These are phyloP conservation scores for Cladosporium sp. DNA, from an alignment of 2,329 filamentous ascomycete genomes.

Conservation along the genomic window DNA sequence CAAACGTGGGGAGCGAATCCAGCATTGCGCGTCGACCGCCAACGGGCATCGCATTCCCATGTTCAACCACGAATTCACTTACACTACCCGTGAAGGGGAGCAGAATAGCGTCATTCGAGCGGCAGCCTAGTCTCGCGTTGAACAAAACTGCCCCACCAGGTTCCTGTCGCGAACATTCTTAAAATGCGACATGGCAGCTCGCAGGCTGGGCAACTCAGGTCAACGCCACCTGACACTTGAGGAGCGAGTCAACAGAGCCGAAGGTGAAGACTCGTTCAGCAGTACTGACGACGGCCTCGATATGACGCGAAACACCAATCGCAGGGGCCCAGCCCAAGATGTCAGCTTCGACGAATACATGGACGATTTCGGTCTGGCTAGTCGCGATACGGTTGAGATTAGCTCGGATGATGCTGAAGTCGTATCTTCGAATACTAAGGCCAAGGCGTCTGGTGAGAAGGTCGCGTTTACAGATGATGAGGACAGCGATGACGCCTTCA, in stretches of 20 bases:
- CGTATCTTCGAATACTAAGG: conserved; percentile 1
- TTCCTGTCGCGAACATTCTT: background rate
- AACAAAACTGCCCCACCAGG: background rate
- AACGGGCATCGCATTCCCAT: background rate
- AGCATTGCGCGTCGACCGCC: background rate
- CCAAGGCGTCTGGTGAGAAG: conserved; percentile 16
- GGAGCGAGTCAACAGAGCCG: conserved; percentile 17
- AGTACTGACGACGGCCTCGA: conserved; percentile 17
- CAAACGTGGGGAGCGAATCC: background rate
- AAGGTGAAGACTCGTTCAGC: conserved; percentile 18
- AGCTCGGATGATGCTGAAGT: conserved; percentile 16
- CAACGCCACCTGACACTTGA: conserved; percentile 14
- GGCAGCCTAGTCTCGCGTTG: background rate
- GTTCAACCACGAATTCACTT: background rate
- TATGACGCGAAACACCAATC: conserved; percentile 2
- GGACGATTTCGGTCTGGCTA: conserved; percentile 8
- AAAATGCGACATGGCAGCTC: conserved; percentile 18
- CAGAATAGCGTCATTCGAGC: background rate
- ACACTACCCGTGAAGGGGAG: background rate
- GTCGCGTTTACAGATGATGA: conserved; percentile 48
- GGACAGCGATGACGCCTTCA: conserved; percentile 52
- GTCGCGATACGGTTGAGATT: conserved; percentile 12
- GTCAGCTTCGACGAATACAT: conserved; percentile 22
- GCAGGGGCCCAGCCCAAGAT: background rate
- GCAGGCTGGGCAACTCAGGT: conserved; percentile 10